Evolutionary conservation across 1,284 basidiomycete genomes (phyloP).

Genomic region (Heterobasidion irregulare): DNA sequence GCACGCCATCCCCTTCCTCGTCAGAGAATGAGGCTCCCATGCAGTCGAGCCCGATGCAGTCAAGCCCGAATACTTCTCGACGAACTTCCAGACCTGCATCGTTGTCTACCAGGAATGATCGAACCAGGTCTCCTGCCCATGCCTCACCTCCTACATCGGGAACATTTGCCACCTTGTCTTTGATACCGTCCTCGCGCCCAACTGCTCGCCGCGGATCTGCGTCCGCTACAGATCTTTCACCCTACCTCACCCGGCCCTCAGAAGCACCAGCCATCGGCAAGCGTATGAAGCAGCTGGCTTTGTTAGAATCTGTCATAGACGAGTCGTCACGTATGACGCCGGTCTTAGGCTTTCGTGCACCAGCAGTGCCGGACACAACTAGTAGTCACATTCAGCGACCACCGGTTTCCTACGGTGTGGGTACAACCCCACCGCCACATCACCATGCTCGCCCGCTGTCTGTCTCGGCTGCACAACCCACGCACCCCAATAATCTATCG

Average conservation of each 20-base stretch:
- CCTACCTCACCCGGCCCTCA: slow-evolving; percentile 45
- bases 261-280: slow-evolving; percentile 42
- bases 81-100: neutral
- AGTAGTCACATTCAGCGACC: slow-evolving; percentile 9
- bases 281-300: slow-evolving; percentile 59
- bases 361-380: slow-evolving; percentile 13
- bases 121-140: neutral
- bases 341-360: slow-evolving; percentile 25
- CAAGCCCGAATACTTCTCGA: slow-evolving; percentile 2
- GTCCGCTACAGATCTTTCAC: slow-evolving; percentile 49
- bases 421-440: slow-evolving; percentile 7
- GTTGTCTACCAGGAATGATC: neutral
- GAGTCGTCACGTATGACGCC: slow-evolving; percentile 60
- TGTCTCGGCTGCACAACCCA: slow-evolving; percentile 14
- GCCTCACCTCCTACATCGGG: slow-evolving; percentile 6
- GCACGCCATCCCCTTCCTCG: neutral
- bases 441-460: slow-evolving; percentile 11
- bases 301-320: slow-evolving; percentile 66
- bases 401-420: slow-evolving; percentile 1
- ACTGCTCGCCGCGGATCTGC: slow-evolving; percentile 14
- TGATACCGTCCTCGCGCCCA: slow-evolving; percentile 3
- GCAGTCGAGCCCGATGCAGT: neutral
- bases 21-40: neutral
- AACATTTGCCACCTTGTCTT: slow-evolving; percentile 12
- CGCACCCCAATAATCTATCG: slow-evolving; percentile 11